phyloP scores from a whole-genome alignment of 1,284 basidiomycete genomes.

The Anthracocystis panici-leucophaei region DNA sequence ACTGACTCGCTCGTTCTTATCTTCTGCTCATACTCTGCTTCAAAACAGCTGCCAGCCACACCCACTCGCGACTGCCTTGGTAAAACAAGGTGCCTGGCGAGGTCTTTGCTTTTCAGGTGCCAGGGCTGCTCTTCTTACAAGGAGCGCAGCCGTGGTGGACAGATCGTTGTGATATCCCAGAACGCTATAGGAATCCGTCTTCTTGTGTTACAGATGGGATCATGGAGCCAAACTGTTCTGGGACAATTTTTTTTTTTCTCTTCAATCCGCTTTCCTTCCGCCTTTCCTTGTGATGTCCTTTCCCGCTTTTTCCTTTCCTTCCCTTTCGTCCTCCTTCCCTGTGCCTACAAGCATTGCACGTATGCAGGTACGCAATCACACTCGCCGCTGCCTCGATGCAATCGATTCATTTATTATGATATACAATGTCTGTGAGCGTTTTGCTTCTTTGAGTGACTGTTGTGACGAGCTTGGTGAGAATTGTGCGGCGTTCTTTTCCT shows the following conservation, averaged over 20 bases:
- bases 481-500: too few relatives aligned
- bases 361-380: too few relatives aligned
- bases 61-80: constrained; percentile 57
- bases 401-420: too few relatives aligned
- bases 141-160: constrained; percentile 47
- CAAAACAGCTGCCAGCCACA: constrained; percentile 62
- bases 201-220: constrained; percentile 31
- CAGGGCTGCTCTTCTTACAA: constrained; percentile 30
- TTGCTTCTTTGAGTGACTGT: too few relatives aligned
- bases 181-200: constrained; percentile 58
- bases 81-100: constrained; percentile 44
- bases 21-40: not conserved
- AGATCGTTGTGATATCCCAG: constrained; percentile 57
- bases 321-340: not conserved
- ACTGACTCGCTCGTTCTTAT: constrained; percentile 5
- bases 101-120: constrained; percentile 48
- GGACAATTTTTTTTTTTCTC: constrained; percentile 41
- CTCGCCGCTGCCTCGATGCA: too few relatives aligned
- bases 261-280: not conserved
- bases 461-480: too few relatives aligned
- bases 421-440: too few relatives aligned
- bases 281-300: not conserved
- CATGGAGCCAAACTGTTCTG: constrained; percentile 54
- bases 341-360: not conserved
- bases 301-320: not conserved